Evolutionary conservation across 768 basidiomycete species (phyloP).

Genomic region (Chalciporus piperatus): DNA sequence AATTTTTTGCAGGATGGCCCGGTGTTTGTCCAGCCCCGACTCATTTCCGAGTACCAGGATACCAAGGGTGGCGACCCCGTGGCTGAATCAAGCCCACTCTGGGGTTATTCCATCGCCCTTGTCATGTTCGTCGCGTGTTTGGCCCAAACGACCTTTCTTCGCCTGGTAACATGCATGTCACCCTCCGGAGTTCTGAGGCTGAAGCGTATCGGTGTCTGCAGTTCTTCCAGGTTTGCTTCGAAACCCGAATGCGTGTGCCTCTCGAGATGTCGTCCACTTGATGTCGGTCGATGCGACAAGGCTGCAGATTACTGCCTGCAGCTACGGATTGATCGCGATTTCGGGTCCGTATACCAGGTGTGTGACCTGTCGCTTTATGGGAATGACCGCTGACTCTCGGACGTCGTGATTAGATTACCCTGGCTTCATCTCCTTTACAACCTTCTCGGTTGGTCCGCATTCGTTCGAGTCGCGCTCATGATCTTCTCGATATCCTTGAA

Average conservation of each 20-base stretch:
- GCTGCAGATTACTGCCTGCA: constrained; percentile 77
- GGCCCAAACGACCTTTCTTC: constrained; percentile 74
- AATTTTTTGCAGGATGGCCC: constrained; percentile 79
- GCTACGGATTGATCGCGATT: constrained; percentile 79
- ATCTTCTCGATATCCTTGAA: constrained; percentile 73
- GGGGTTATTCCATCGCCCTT: constrained; percentile 75
- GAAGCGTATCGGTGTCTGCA: constrained; percentile 20
- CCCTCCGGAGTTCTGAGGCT: neutral
- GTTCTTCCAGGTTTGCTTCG: constrained; percentile 84
- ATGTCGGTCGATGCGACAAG: constrained; percentile 86
- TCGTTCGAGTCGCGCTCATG: constrained; percentile 89
- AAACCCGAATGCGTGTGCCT: constrained; percentile 89
- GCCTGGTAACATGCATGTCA: constrained; percentile 51
- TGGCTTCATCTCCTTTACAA: constrained; percentile 91
- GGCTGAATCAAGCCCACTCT: constrained; percentile 36
- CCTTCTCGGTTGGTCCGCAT: constrained; percentile 88
- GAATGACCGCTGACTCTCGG: neutral
- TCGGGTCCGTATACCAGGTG: constrained; percentile 86
- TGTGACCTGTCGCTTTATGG: constrained; percentile 1
- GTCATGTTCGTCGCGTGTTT: constrained; percentile 81
- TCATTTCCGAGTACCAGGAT: constrained; percentile 76
- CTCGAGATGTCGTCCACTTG: constrained; percentile 92
- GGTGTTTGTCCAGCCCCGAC: constrained; percentile 83
- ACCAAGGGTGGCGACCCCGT: constrained; percentile 33
- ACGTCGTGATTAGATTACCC: constrained; percentile 51